Evolutionary conservation across 2,329 filamentous ascomycete species (phyloP).

Genomic region (Fusarium secorum): DNA sequence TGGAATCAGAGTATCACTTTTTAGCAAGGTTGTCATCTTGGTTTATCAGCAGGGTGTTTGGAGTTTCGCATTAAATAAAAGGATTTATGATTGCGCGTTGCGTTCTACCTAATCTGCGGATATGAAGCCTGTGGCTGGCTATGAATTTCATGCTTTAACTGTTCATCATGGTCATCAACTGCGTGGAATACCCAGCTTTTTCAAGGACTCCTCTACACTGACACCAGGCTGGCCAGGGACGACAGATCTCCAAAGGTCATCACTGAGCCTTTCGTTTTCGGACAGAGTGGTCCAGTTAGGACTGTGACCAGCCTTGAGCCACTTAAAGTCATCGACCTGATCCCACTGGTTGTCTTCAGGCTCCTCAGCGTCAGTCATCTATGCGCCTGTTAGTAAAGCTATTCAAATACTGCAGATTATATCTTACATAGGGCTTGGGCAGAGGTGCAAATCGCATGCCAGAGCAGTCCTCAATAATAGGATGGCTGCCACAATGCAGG

Average conservation of each 20-base stretch:
- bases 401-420: not conserved
- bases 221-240: slow-evolving; percentile 70
- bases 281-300: slow-evolving; percentile 85
- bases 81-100: slow-evolving; percentile 17
- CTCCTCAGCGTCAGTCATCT: slow-evolving; percentile 44
- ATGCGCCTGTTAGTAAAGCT: slow-evolving; percentile 4
- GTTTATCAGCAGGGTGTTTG: slow-evolving; percentile 24
- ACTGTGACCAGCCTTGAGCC: slow-evolving; percentile 85
- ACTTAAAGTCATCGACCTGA: slow-evolving; percentile 96
- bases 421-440: slow-evolving; percentile 73
- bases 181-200: slow-evolving; percentile 54
- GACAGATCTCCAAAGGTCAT: slow-evolving; percentile 73
- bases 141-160: not conserved
- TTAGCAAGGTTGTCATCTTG: not conserved
- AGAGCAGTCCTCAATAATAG: slow-evolving; percentile 91
- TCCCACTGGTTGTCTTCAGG: slow-evolving; percentile 76
- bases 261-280: slow-evolving; percentile 64
- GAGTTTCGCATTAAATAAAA: slow-evolving; percentile 12
- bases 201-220: slow-evolving; percentile 72
- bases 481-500: slow-evolving; percentile 79
- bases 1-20: not conserved
- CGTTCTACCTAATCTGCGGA: slow-evolving; percentile 6
- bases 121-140: not conserved
- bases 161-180: not conserved
- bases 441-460: slow-evolving; percentile 81